Base-by-base conservation (phyloP, 83 land plant species). In the Picea engelmannii region DNA sequence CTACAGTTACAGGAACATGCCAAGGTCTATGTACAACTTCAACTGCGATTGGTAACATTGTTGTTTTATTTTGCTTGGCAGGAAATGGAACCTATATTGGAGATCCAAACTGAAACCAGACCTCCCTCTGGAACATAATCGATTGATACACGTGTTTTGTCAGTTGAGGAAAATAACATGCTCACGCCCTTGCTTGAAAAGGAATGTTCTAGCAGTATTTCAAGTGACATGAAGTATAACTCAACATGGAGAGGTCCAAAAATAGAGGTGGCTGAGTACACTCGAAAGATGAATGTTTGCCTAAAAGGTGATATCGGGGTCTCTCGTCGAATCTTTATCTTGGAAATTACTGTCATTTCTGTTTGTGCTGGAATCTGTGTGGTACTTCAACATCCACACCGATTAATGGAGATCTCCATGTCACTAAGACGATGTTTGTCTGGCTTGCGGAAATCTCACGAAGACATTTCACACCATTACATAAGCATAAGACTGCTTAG, bases 341-440 rank as follows among this genome's bases (percentile, higher is more conserved):
- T 79, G 66, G 76, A 70, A 79, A 65, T 79, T 42, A 23, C 81
- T 40, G 76, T 66, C 74, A 59, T 87, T 60, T 79, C 80, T n/a
- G 66, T 89, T 80, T 94, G 97, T 83, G 83, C 84, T 35, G 91
- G 89, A 16, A 62, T 89, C n/a, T 94, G 97, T 77, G 61, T 90
- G 1, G 86, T 83, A 17, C 42, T 91, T 20, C 79, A 87, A 79
- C 97, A 92, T 55, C 95, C 97, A 60, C 90, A 81, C 24, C 83
- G 81, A 79, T 86, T 88, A 24, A 77, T 78, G 25, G 79, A 86
- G 23, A 83, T 94, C 38, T 89, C 90, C 67, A 85, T 85, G 77
- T 77, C 93, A 2, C 78, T 94, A 62, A 66, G 93, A 79, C 83
- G 91, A 69, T 91, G 91, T 83, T 65, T 92, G 86, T 91, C 85